Evolutionary conservation across 148 eudicot species (phyloP).

Genomic region (Spergularia bocconei): DNA sequence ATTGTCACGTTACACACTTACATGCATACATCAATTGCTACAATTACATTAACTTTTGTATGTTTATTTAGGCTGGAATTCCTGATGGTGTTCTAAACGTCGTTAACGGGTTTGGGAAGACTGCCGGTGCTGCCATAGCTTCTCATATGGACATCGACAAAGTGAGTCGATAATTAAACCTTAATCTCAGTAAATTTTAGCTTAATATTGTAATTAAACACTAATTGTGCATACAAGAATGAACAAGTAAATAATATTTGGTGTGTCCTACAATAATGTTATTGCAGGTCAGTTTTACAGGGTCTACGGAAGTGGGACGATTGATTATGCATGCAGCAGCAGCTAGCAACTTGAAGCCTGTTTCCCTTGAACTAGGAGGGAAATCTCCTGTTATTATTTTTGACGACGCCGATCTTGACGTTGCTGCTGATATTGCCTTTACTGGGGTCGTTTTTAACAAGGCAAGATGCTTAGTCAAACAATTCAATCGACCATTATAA

Average conservation of each 20-base stretch:
- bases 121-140: constrained; percentile 79
- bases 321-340: constrained; percentile 79
- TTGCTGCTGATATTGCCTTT: constrained; percentile 54
- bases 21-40: no score
- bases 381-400: constrained; percentile 79
- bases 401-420: constrained; percentile 79
- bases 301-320: constrained; percentile 78
- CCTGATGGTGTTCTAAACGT: constrained; percentile 88
- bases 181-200: no score
- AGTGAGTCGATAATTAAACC: constrained; percentile 27
- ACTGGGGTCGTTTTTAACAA: constrained; percentile 55
- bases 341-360: constrained; percentile 67
- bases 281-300: constrained; percentile 77
- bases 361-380: constrained; percentile 83
- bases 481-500: no score
- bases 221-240: no score
- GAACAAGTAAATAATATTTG: not conserved
- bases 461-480: constrained; percentile 24
- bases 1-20: no score
- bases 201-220: no score
- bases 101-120: constrained; percentile 57
- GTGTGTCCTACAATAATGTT: not conserved
- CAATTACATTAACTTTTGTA: not conserved
- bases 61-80: constrained; percentile 62
- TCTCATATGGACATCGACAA: constrained; percentile 90